phyloP scores from a whole-genome alignment of 805 yeast genomes.

The Suhomyces sp. region DNA sequence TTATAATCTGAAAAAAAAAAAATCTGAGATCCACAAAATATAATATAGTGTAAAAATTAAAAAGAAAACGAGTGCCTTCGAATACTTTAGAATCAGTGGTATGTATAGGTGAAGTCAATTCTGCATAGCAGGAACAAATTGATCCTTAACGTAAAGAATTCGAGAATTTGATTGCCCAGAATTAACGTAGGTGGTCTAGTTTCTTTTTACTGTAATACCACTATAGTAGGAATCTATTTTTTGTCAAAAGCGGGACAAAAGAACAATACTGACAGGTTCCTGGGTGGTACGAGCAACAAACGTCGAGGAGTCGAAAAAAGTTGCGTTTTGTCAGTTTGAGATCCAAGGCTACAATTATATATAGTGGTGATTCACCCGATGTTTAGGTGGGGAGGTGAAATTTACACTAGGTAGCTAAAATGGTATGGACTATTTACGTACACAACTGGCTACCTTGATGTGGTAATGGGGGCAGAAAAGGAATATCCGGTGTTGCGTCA shows the following conservation, averaged over 20 bases:
- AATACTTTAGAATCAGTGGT: neutral
- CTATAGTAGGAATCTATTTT: neutral
- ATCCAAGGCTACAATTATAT: neutral
- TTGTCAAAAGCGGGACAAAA: neutral
- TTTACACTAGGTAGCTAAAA: neutral
- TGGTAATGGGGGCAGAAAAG: neutral
- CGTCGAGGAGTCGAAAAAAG: neutral
- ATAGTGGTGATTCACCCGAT: neutral
- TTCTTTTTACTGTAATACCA: neutral
- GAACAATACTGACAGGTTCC: neutral
- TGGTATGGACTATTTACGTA: neutral
- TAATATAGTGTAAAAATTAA: neutral
- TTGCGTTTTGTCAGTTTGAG: neutral
- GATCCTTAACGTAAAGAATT: neutral
- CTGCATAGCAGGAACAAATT: neutral
- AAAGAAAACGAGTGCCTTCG: neutral
- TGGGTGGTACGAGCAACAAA: neutral
- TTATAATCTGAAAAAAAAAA: neutral
- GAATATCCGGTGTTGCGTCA: neutral
- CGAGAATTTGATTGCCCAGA: neutral
- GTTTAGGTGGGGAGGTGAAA: neutral
- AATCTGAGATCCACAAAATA: neutral
- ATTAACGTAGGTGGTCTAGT: neutral
- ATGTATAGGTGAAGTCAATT: neutral
- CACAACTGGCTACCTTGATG: neutral